Evolutionary conservation across 805 yeast species (phyloP), one percentile per base, ranked within the genome.

Genomic region (Myxozyma neotropica): DNA sequence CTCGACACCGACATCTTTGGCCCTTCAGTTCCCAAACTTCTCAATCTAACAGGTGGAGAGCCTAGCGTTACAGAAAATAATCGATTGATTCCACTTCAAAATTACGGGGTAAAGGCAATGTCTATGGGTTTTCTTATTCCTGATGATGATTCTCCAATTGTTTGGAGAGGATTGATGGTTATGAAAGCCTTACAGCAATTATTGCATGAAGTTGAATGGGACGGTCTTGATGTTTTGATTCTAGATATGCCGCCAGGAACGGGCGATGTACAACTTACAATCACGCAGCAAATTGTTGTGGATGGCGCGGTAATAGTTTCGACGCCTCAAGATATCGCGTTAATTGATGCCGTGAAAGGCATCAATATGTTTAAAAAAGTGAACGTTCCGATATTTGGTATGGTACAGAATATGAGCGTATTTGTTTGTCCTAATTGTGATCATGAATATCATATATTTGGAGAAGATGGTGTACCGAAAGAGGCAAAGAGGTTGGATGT

Each of bases 231-330:
- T 69, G 79, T 84, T 23, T 74, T 89, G 49, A 86, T 89, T 1
- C 76, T 89, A 10, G 96, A 89, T 67, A 81, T 89, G 88, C 96
- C 96, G 0, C 96, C 96, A 0, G 96, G 96, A 1, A 89, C 96
- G 0, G 96, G 96, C 19, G 96, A 89, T 70, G 85, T 88, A 0
- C 96, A 89, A 68, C 77, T 89, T 55, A 87, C 95, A 0, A 77
- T 89, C n/a, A 84, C 90, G 27, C 96, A 89, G 72, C 87, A 84
- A 67, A 71, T 87, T n/a, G 79, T 80, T 47, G 82, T 89, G 0
- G 87, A 85, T 67, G 96, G 96, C 15, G 89, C 95, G 0, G 80
- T 89, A 0, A 82, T 89, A 39, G 96, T 89, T 0, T 83, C 91
- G 0, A 89, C 96, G 0, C 93, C 95, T 0, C 96, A 89, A 71